Conservation (phyloP, 2,329 filamentous ascomycete genomes). For the Neonectria magnoliae region DNA sequence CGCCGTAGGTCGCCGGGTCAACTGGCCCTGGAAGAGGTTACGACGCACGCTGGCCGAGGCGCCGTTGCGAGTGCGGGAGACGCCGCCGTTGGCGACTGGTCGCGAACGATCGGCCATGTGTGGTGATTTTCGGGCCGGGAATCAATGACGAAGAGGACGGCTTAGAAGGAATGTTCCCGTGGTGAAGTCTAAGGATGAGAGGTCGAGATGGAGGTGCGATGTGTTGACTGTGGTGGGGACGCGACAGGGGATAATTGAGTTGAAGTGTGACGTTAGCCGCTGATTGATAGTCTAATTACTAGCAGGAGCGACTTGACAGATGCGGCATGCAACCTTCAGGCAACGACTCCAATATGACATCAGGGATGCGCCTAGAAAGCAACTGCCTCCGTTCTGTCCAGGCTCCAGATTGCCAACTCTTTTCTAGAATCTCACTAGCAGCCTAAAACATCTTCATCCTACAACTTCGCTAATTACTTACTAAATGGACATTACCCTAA, state of each 20-base stretch:
- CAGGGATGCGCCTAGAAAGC: not conserved
- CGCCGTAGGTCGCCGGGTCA: slow-evolving; percentile 66
- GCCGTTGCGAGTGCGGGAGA: slow-evolving; percentile 25
- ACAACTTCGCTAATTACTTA: not conserved
- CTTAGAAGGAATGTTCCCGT: slow-evolving; percentile 20
- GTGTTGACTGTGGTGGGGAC: slow-evolving; percentile 41
- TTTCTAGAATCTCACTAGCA: not conserved
- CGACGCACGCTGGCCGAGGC: slow-evolving; percentile 40
- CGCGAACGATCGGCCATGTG: slow-evolving; percentile 41
- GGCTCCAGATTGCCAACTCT: not conserved
- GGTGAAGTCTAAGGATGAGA: slow-evolving; percentile 7
- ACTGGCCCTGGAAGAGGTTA: slow-evolving; percentile 69
- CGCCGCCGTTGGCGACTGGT: slow-evolving; percentile 32
- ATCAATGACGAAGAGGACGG: not conserved
- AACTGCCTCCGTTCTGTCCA: not conserved
- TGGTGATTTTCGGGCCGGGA: not conserved
- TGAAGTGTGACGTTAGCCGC: slow-evolving; percentile 8
- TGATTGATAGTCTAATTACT: not conserved
- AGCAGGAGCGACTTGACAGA: not conserved
- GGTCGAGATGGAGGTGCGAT: slow-evolving; percentile 20
- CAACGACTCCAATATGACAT: not conserved
- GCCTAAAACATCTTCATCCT: not conserved
- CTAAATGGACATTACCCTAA: not conserved
- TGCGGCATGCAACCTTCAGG: not conserved
- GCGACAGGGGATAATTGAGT: slow-evolving; percentile 6